Base-by-base conservation (phyloP, 2,329 filamentous ascomycete species). In the Xylariaceae sp. region DNA sequence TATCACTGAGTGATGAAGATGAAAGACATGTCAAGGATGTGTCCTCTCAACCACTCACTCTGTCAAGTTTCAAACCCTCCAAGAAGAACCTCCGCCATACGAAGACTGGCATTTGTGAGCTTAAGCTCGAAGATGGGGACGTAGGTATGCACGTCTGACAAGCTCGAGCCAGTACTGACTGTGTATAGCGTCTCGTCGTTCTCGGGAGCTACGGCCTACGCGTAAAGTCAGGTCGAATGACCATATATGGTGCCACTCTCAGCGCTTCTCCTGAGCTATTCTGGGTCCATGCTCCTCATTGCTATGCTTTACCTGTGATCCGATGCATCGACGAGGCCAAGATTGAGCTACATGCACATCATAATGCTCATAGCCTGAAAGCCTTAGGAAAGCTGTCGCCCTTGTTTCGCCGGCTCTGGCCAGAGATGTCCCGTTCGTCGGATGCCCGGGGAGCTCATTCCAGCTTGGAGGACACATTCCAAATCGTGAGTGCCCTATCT, bases 301-400 rank as follows among this genome's bases (percentile, higher is more conserved):
- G 84, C 35, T 82, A 89, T 61, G 82, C 87, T 1, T 67, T 92
- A 1, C 86, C 86, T 1, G 80, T 86, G 1, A 74, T 92, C 32
- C 71, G 80, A 42, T 82, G 76, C 39, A 60, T 69, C 0, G 73
- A 80, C 41, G 66, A 75, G 10, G 73, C 74, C 0, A 66, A 62
- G 1, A 63, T 88, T 1, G 78, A 86, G 51, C 66, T 90, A 19
- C 70, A 76, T 32, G 64, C 83, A 5, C 75, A 80, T 44, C 74
- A 77, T 1, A 72, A 69, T 9, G 69, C 75, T 2, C 66, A 65
- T 12, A 71, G 71, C 0, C 55, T 90, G 11, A 71, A 74, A 14
- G 70, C 73, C 1, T 65, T 92, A 14, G 78, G 77, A 1, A 72
- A 63, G 9, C 66, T 90, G 2, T 89, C 83, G 1, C 85, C 87